These are phyloP conservation scores for Ascodesmis nigricans DNA, from an alignment of 495 filamentous ascomycete species.

Conservation along the genomic window DNA sequence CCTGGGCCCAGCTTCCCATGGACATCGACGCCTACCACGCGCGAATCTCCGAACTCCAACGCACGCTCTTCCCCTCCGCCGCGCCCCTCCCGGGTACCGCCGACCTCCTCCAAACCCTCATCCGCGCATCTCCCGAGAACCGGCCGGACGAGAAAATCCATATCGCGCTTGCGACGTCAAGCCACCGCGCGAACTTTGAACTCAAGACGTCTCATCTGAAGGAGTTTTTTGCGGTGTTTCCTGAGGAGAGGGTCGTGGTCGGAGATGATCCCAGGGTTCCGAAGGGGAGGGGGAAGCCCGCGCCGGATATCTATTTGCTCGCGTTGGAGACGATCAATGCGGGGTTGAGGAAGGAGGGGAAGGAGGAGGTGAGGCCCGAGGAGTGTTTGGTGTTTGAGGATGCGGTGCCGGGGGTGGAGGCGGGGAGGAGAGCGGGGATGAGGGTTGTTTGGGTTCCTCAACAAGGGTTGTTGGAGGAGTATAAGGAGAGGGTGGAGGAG, in stretches of 20 bases:
- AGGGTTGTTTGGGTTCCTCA: conserved; percentile 86
- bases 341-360: conserved; percentile 33
- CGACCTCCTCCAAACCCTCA: conserved; percentile 36
- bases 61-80: conserved; percentile 45
- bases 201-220: conserved; percentile 59
- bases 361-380: conserved; percentile 48
- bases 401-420: conserved; percentile 75
- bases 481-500: conserved; percentile 49
- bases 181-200: conserved; percentile 42
- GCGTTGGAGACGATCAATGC: conserved; percentile 71
- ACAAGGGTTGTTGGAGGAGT: conserved; percentile 51
- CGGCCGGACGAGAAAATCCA: conserved; percentile 33
- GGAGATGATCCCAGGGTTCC: conserved; percentile 74
- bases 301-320: conserved; percentile 84
- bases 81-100: conserved; percentile 59
- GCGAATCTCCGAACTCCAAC: conserved; percentile 39
- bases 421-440: conserved; percentile 83
- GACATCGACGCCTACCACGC: conserved; percentile 36
- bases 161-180: conserved; percentile 73
- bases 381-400: conserved; percentile 97
- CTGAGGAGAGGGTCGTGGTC: conserved; percentile 41
- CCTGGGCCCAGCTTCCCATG: conserved; percentile 80
- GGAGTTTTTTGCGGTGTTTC: conserved; percentile 54
- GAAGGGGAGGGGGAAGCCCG: conserved; percentile 65
- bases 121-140: conserved; percentile 19